These are phyloP conservation scores for Pseudognaphalium luteoalbum DNA, from an alignment of 129 eudicot species.

Conservation along the genomic window DNA sequence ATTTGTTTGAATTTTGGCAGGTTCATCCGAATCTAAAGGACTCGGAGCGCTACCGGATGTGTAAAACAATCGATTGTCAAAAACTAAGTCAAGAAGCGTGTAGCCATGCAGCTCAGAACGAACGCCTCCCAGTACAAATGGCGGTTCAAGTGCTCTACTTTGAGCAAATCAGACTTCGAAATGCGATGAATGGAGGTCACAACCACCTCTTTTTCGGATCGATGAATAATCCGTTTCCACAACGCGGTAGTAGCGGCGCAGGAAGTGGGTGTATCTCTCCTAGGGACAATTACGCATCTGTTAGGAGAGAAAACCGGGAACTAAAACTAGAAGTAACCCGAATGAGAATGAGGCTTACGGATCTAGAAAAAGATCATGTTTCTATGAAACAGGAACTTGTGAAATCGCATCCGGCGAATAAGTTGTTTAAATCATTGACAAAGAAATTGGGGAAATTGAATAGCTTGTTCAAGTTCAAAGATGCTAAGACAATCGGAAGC, in stretches of 20 bases:
- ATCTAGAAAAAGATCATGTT: slow-evolving; percentile 92
- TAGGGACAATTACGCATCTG: slow-evolving; percentile 93
- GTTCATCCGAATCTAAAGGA: slow-evolving; percentile 94
- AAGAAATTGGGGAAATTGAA: slow-evolving; percentile 67
- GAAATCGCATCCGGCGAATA: slow-evolving; percentile 70
- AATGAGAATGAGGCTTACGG: slow-evolving; percentile 98
- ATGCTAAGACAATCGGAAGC: slow-evolving; percentile 42
- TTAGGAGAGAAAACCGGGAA: slow-evolving; percentile 92
- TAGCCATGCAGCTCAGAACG: slow-evolving; percentile 99
- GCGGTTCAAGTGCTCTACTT: slow-evolving; percentile 98
- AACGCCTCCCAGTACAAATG: slow-evolving; percentile 90
- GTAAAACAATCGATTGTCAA: slow-evolving; percentile 91
- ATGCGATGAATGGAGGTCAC: slow-evolving; percentile 89
- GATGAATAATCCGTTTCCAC: slow-evolving; percentile 69
- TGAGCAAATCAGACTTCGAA: slow-evolving; percentile 88
- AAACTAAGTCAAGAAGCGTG: slow-evolving; percentile 97
- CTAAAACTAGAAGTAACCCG: slow-evolving; percentile 93
- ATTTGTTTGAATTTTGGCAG: slow-evolving; percentile 32
- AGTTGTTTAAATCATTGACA: slow-evolving; percentile 74
- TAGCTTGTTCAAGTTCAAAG: slow-evolving; percentile 57
- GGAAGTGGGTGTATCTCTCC: slow-evolving; percentile 99
- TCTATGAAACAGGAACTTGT: slow-evolving; percentile 97
- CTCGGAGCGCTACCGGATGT: slow-evolving; percentile 78
- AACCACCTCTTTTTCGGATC: slow-evolving; percentile 76
- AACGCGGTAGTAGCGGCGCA: slow-evolving; percentile 84